phyloP scores from a whole-genome alignment of 163 green algal genomes.

The Volvox carteri region DNA sequence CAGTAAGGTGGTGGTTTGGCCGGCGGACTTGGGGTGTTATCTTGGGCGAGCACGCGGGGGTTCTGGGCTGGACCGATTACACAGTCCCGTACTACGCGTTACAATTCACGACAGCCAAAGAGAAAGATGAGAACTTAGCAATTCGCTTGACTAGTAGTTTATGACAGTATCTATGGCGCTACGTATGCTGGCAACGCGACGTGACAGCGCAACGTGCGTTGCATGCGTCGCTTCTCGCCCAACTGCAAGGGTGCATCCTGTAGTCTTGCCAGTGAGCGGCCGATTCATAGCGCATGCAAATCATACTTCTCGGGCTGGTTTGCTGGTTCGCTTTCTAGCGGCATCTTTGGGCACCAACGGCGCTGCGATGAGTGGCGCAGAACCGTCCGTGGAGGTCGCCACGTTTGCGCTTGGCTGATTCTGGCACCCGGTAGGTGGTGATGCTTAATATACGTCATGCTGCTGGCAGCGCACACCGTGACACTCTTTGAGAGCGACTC shows the following conservation, averaged over 20 bases:
- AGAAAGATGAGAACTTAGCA: too few relatives aligned
- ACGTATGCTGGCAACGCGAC: neutral
- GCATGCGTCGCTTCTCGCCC: neutral
- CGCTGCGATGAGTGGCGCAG: neutral
- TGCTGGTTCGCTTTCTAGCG: neutral
- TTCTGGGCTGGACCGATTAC: slow-evolving; percentile 19
- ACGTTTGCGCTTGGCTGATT: slow-evolving; percentile 56
- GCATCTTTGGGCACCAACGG: neutral
- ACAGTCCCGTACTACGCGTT: too few relatives aligned
- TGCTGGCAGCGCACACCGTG: too few relatives aligned
- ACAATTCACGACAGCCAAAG: too few relatives aligned
- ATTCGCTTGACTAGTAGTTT: too few relatives aligned
- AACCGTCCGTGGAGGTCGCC: slow-evolving; percentile 12
- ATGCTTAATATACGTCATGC: too few relatives aligned
- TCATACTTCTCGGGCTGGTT: neutral
- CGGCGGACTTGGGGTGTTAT: too few relatives aligned
- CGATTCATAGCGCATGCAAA: neutral
- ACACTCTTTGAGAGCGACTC: too few relatives aligned
- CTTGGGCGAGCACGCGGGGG: too few relatives aligned
- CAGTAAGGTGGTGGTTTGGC: too few relatives aligned
- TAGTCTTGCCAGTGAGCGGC: neutral
- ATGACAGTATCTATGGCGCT: neutral
- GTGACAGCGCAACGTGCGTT: neutral
- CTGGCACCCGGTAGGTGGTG: slow-evolving; percentile 45
- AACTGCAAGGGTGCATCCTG: neutral